These are phyloP conservation scores for Phytophthora brassicae DNA, from an alignment of 352 stramenopile genomes.

Conservation along the genomic window DNA sequence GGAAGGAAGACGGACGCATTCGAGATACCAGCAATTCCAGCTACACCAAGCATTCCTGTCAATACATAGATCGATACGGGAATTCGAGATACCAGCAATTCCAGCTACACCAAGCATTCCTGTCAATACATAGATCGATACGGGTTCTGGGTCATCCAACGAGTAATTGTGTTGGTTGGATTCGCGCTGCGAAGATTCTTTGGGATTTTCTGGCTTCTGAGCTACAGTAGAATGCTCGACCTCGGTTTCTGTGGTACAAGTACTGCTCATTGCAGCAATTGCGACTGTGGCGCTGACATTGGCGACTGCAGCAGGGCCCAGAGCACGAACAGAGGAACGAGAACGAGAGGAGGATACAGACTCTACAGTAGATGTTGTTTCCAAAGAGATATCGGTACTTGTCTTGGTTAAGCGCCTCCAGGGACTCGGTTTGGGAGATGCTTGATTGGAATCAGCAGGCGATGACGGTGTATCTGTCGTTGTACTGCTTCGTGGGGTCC, in stretches of 20 bases:
- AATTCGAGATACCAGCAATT: too few relatives aligned
- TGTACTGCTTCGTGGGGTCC: conserved; percentile 33
- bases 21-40: conserved; percentile 32
- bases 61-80: conserved; percentile 24
- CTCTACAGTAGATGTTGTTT: conserved; percentile 6
- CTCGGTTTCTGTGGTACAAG: conserved; percentile 4
- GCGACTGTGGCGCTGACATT: conserved; percentile 1
- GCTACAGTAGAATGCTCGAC: neutral
- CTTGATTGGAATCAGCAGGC: conserved; percentile 4
- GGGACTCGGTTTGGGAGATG: conserved; percentile 15
- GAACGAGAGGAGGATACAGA: conserved; percentile 11
- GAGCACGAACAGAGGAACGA: conserved; percentile 9
- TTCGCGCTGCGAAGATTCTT: neutral
- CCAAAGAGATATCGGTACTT: conserved; percentile 13
- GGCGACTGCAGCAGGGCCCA: neutral
- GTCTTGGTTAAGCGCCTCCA: conserved; percentile 23
- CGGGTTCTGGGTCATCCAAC: conserved; percentile 12
- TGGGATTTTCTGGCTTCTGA: neutral
- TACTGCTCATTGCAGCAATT: conserved; percentile 8
- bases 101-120: conserved; percentile 40
- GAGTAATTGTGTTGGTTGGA: neutral
- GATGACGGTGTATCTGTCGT: conserved; percentile 12
- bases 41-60: conserved; percentile 37
- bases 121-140: conserved; percentile 22
- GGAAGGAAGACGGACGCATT: conserved; percentile 61